Conservation (phyloP, 106 monocot species). For the Platanthera zijinensis region DNA sequence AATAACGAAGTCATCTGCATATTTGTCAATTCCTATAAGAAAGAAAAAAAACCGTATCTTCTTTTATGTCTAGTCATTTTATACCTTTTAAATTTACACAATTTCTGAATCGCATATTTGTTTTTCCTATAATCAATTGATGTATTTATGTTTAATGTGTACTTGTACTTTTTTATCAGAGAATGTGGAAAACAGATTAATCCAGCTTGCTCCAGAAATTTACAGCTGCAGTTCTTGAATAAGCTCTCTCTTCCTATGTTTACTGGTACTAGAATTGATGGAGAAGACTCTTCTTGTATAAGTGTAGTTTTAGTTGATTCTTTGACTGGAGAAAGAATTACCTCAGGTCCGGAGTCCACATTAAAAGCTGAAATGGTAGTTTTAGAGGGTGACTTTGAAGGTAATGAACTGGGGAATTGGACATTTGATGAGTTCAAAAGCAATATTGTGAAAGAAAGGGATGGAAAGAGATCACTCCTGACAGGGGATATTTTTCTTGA, state of each 20-base stretch:
- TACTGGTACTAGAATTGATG: conserved; percentile 78
- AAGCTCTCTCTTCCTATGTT: conserved; percentile 88
- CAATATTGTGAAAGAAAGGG: conserved; percentile 92
- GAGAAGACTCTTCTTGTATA: conserved; percentile 44
- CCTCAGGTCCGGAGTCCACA: conserved; percentile 47
- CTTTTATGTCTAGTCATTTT: neutral
- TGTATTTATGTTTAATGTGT: conserved; percentile 6
- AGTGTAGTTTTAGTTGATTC: conserved; percentile 54
- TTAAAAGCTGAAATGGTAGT: conserved; percentile 89
- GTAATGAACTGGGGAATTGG: conserved; percentile 59
- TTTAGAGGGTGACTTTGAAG: conserved; percentile 92
- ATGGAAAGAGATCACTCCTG: conserved; percentile 72
- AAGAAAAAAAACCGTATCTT: too few relatives aligned
- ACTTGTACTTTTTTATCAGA: conserved; percentile 28
- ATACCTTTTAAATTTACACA: neutral
- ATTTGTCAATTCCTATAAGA: neutral
- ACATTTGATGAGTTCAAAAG: conserved; percentile 67
- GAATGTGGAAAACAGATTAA: conserved; percentile 49
- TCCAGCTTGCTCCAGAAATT: conserved; percentile 54
- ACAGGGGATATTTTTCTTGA: conserved; percentile 57
- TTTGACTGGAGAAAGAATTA: conserved; percentile 37
- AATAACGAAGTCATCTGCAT: too few relatives aligned
- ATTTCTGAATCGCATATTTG: neutral
- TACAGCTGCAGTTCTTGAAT: conserved; percentile 59
- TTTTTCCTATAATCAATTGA: neutral